Base-by-base conservation (phyloP, 2,329 filamentous ascomycete species). In the Chaetomiaceae sp. region DNA sequence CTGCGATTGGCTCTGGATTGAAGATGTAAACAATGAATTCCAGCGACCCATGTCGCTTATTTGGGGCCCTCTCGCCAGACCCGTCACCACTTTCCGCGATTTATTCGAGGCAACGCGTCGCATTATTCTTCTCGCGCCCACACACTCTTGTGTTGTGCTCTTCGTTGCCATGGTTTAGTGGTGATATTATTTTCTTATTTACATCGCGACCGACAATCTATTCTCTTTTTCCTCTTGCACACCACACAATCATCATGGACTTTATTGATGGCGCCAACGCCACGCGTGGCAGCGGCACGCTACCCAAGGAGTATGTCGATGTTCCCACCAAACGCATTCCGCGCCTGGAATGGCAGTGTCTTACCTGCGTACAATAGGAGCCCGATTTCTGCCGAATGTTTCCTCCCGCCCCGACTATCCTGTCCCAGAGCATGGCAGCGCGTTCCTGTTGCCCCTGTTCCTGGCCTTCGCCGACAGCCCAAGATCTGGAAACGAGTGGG, bases 401-500 rank as follows among this genome's bases (percentile, higher is more conserved):
- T 68, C 49, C 52, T 60, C 2, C 64, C 65, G 1, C 56, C 60
- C 0, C 51, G 8, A 2, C 38, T 48, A 2, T 44, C 59, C 5
- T 57, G 44, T 14, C 58, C 61, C 2, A 56, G 59, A 21, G 57
- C 66, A 32, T 74, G 68, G 68, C 45, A 68, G 21, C 66, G 68
- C 40, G 60, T 70, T 5, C 36, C 62, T 3, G 58, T 63, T 8
- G 62, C 65, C 6, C 58, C 65, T 4, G 56, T 58, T 3, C 42
- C 58, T 6, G 52, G 48, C 40, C 40, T 46, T 18, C 21, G 47
- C 36, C 18, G 58, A 43, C 44, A 52, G 21, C 58, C 57, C 42
- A 65, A 45, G 25, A 64, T 70, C 10, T 67, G 66, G 65, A 70
- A 70, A 51, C 61, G 67, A 11, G 61, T 67, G 13, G 62, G 57